These are phyloP conservation scores for Yarrowia yakushimensis DNA, from an alignment of 805 yeast genomes.

Conservation along the genomic window DNA sequence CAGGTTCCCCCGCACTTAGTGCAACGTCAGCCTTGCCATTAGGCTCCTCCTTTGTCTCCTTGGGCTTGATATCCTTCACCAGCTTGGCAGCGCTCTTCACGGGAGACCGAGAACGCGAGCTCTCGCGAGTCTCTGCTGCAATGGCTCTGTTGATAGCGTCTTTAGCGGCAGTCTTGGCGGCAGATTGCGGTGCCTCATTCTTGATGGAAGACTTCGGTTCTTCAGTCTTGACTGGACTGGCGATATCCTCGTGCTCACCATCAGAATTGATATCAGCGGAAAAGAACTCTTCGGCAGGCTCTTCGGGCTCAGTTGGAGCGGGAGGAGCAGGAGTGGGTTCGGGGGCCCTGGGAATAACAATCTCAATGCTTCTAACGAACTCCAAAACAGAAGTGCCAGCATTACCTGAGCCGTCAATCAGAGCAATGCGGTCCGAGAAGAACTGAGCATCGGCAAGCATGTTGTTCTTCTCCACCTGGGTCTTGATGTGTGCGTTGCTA, in stretches of 20 bases:
- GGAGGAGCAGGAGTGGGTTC: background rate
- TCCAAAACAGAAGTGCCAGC: slow-evolving; percentile 22
- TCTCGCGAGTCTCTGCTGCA: slow-evolving; percentile 6
- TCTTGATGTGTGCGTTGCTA: slow-evolving; percentile 41
- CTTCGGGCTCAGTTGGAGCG: background rate
- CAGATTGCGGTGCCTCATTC: background rate
- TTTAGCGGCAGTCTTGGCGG: background rate
- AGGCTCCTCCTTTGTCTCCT: slow-evolving; percentile 31
- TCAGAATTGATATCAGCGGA: slow-evolving; percentile 20
- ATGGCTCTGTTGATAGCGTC: slow-evolving; percentile 4
- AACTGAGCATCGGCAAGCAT: slow-evolving; percentile 59
- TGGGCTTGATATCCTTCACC: slow-evolving; percentile 25
- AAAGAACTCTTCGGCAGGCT: slow-evolving; percentile 9
- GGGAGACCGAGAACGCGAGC: background rate
- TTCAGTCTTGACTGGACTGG: background rate
- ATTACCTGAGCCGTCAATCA: slow-evolving; percentile 40
- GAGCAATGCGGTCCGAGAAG: slow-evolving; percentile 58
- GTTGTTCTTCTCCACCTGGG: slow-evolving; percentile 39
- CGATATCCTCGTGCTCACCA: slow-evolving; percentile 5
- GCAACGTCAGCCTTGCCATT: slow-evolving; percentile 23
- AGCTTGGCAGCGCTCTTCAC: background rate
- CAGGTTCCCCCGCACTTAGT: background rate
- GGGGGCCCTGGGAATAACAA: background rate
- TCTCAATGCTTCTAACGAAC: slow-evolving; percentile 18
- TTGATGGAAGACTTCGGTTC: background rate